Evolutionary conservation across 1,284 basidiomycete genomes (phyloP).

Genomic region (Boletus nobilissimus): DNA sequence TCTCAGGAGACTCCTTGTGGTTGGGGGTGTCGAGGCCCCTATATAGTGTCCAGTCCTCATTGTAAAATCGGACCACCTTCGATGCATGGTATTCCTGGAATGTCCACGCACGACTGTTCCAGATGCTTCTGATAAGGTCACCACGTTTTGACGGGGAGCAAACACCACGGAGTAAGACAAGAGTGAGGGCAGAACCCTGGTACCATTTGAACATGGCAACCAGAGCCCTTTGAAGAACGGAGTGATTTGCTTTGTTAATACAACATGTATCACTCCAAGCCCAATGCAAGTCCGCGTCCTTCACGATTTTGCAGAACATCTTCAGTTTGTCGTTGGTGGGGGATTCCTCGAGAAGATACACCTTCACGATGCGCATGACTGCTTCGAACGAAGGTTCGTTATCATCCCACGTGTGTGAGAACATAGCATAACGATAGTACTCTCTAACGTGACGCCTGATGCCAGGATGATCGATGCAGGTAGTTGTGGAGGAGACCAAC

Average conservation of each 20-base stretch:
- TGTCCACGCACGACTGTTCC: background rate
- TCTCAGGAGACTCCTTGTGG: background rate
- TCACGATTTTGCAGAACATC: background rate
- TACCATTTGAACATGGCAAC: background rate
- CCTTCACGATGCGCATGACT: background rate
- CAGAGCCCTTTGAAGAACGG: background rate
- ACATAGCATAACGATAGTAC: background rate
- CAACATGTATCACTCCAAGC: background rate
- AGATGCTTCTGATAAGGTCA: background rate
- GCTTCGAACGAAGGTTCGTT: background rate
- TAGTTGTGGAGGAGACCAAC: background rate
- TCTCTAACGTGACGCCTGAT: background rate
- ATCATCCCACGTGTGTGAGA: conserved; percentile 5
- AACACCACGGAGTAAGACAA: background rate
- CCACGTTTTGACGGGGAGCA: background rate
- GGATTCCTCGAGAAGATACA: background rate
- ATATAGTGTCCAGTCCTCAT: background rate
- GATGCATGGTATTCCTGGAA: background rate
- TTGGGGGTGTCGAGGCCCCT: background rate
- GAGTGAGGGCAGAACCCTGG: background rate
- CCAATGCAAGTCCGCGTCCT: background rate
- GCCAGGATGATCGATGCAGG: background rate
- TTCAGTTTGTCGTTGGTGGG: background rate
- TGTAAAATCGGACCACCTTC: background rate
- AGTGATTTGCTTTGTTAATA: background rate